Evolutionary conservation across 2,329 filamentous ascomycete genomes (phyloP).

Genomic region (Penicillium freii): DNA sequence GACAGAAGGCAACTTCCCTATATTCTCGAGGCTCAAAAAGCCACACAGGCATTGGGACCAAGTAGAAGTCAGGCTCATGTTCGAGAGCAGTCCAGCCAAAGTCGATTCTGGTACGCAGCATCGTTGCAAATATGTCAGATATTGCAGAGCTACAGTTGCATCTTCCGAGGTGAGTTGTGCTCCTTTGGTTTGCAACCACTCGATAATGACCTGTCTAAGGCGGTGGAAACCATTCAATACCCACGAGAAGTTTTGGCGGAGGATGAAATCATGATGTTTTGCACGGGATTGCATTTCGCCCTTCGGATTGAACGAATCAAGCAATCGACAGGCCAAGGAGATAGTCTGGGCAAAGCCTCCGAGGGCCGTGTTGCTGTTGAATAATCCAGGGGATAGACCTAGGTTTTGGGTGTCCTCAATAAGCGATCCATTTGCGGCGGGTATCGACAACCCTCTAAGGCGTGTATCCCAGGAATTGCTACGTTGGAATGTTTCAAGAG

Average conservation of each 20-base stretch:
- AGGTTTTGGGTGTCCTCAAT: conserved; percentile 33
- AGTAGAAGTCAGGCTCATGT: conserved; percentile 28
- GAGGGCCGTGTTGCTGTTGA: conserved; percentile 26
- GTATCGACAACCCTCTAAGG: conserved; percentile 24
- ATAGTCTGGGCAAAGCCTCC: conserved; percentile 30
- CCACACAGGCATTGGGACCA: conserved; percentile 34
- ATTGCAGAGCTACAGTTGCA: conserved; percentile 26
- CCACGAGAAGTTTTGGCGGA: conserved; percentile 37
- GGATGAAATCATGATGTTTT: conserved; percentile 21
- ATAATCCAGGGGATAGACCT: conserved; percentile 30
- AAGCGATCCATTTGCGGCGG: conserved; percentile 26
- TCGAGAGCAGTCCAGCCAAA: conserved; percentile 20
- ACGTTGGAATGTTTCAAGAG: conserved; percentile 38
- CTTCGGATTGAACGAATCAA: conserved; percentile 31
- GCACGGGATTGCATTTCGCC: conserved; percentile 6
- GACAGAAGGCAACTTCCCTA: conserved; percentile 25
- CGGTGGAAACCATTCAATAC: conserved; percentile 35
- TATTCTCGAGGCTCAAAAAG: conserved; percentile 26
- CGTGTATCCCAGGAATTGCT: conserved; percentile 9
- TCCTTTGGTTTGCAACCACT: conserved; percentile 26
- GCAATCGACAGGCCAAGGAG: conserved; percentile 27
- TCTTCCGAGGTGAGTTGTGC: conserved; percentile 18
- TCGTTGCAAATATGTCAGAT: conserved; percentile 26
- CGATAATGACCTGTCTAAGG: conserved; percentile 32
- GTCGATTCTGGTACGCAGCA: conserved; percentile 24